Percentiles rank a stretch among this genome's conserved stretches.
Conservation (phyloP, 192 early-diverging fungal genomes). For the Backusella circina region DNA sequence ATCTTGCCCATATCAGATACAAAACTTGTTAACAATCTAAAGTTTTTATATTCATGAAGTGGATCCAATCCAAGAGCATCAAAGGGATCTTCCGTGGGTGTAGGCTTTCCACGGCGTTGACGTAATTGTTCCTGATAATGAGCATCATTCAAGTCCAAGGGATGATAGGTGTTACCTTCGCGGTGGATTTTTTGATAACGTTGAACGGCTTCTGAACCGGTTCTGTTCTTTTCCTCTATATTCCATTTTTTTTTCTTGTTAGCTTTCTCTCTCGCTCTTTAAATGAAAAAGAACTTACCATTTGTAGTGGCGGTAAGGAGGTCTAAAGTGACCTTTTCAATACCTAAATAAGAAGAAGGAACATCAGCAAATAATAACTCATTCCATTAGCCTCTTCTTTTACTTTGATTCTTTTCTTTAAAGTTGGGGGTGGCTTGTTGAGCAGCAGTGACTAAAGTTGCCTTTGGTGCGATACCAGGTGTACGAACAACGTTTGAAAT, state of each 20-base stretch:
- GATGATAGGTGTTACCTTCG: slow-evolving; percentile 29
- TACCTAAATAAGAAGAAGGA: neutral
- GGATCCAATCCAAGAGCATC: slow-evolving; percentile 36
- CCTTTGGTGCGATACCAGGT: neutral
- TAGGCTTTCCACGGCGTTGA: slow-evolving; percentile 12
- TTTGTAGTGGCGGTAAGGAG: slow-evolving; percentile 7
- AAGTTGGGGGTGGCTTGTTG: neutral
- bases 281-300: slow-evolving; percentile 9
- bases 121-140: slow-evolving; percentile 23
- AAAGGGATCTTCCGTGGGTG: slow-evolving; percentile 37
- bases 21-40: slow-evolving; percentile 35
- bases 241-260: neutral
- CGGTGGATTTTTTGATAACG: slow-evolving; percentile 25
- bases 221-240: slow-evolving; percentile 13
- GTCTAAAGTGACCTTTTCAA: slow-evolving; percentile 5
- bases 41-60: slow-evolving; percentile 47
- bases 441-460: neutral
- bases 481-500: slow-evolving; percentile 10
- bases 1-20: slow-evolving; percentile 50
- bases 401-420: neutral
- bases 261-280: neutral
- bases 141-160: slow-evolving; percentile 32
- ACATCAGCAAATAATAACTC: neutral
- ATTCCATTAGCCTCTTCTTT: neutral
- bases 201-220: slow-evolving; percentile 9